Conservation (phyloP, 2,329 filamentous ascomycete species). For the Nakataea oryzae region DNA sequence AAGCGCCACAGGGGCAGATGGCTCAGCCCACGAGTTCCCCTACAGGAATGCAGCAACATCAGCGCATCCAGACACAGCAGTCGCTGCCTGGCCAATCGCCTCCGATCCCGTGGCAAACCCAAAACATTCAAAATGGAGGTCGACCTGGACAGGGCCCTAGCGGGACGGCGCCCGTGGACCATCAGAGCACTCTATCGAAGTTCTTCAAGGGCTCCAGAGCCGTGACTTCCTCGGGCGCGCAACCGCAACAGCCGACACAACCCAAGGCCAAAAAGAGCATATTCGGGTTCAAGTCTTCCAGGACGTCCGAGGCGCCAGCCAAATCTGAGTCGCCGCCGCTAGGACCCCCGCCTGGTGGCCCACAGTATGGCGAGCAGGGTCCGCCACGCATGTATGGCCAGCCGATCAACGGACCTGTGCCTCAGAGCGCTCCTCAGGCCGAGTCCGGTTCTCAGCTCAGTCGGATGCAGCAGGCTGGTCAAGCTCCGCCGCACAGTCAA, state of each 20-base stretch:
- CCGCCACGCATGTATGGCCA: slow-evolving; percentile 2
- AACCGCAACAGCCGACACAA: slow-evolving; percentile 11
- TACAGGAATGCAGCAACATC: background rate
- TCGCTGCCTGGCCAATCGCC: background rate
- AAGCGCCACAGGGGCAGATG: background rate
- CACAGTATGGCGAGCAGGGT: slow-evolving; percentile 9
- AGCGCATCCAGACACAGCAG: background rate
- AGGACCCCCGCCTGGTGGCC: slow-evolving; percentile 14
- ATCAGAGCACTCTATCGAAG: slow-evolving; percentile 9
- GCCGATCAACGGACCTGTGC: background rate
- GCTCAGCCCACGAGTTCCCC: background rate
- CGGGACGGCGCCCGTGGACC: slow-evolving; percentile 3
- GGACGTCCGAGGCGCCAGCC: slow-evolving; percentile 10
- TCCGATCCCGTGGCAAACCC: slow-evolving; percentile 2
- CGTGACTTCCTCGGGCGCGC: background rate
- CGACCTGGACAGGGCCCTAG: background rate
- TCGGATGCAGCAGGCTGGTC: slow-evolving; percentile 5
- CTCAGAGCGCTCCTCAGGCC: background rate
- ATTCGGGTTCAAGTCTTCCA: slow-evolving; percentile 13
- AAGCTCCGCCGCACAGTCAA: background rate
- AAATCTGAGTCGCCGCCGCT: background rate
- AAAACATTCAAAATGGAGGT: background rate
- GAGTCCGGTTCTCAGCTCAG: background rate
- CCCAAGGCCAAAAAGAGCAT: slow-evolving; percentile 13
- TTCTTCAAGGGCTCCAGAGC: slow-evolving; percentile 7